Evolutionary conservation across 257 asterid genomes (phyloP).

Genomic region (Nemophila menziesii): DNA sequence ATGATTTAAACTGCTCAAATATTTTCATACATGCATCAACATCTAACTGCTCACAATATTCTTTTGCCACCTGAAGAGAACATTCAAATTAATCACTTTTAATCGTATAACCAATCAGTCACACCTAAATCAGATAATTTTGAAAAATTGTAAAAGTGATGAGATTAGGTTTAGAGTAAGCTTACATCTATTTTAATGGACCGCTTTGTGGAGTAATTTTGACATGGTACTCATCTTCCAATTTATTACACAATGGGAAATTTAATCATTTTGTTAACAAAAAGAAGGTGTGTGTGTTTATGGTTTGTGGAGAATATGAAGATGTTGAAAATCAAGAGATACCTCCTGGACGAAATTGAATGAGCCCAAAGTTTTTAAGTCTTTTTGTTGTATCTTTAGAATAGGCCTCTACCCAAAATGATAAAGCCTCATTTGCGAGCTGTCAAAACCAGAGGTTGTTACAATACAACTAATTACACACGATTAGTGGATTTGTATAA

Average conservation of each 20-base stretch:
- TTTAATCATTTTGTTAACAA: slow-evolving; percentile 9
- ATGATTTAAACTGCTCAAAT: slow-evolving; percentile 96
- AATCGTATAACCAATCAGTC: no score
- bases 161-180: no score
- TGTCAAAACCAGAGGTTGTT: slow-evolving; percentile 25
- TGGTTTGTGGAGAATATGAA: slow-evolving; percentile 1
- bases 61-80: slow-evolving; percentile 77
- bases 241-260: slow-evolving; percentile 12
- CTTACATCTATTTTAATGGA: slow-evolving; percentile 82
- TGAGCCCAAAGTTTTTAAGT: slow-evolving; percentile 93
- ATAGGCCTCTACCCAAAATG: slow-evolving; percentile 97
- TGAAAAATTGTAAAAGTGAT: no score
- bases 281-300: background rate
- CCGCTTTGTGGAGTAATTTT: slow-evolving; percentile 97
- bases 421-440: slow-evolving; percentile 89
- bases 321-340: slow-evolving; percentile 12
- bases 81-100: slow-evolving; percentile 7
- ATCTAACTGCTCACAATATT: slow-evolving; percentile 94
- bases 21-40: slow-evolving; percentile 87
- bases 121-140: no score
- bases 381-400: slow-evolving; percentile 98
- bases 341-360: slow-evolving; percentile 99
- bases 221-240: slow-evolving; percentile 93
- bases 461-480: background rate
- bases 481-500: background rate